A percentile compares a stretch with the other conserved stretches of the same genome.
phyloP scores from a whole-genome alignment of 371 early-diverging fungal genomes.

The Syncephalis plumigaleata region DNA sequence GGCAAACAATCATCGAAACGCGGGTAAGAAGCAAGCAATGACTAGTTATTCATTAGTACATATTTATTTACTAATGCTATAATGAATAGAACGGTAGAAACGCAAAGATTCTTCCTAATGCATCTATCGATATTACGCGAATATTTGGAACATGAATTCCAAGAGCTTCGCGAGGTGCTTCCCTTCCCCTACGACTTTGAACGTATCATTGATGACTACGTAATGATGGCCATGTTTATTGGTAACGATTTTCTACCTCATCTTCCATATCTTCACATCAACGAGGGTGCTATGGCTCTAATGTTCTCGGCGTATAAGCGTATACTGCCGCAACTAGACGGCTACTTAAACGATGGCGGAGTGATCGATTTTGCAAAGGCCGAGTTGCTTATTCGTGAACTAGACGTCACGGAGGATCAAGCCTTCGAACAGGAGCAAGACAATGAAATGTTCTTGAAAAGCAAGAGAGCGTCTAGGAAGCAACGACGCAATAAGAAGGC shows the following conservation, averaged over 20 bases:
- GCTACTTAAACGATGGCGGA: conserved; percentile 79
- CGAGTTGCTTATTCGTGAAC: too few species aligned
- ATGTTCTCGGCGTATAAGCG: conserved; percentile 76
- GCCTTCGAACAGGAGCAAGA: too few species aligned
- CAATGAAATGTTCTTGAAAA: too few species aligned
- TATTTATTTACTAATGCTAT: too few species aligned
- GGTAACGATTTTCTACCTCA: conserved; percentile 99
- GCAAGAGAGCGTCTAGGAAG: too few species aligned
- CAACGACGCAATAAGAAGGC: too few species aligned
- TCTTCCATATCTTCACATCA: conserved; percentile 87
- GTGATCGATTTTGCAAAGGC: conserved; percentile 29
- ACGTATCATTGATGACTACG: conserved; percentile 92
- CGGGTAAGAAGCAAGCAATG: neutral
- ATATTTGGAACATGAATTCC: conserved; percentile 79
- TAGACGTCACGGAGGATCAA: too few species aligned
- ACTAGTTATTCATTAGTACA: neutral
- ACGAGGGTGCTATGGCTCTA: conserved; percentile 76
- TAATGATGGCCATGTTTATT: conserved; percentile 83
- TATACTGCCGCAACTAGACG: conserved; percentile 39
- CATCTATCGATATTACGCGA: conserved; percentile 81
- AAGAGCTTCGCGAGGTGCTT: conserved; percentile 21
- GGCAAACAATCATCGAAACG: conserved; percentile 33
- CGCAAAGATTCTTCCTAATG: conserved; percentile 56
- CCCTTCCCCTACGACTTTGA: conserved; percentile 67
- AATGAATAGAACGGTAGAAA: conserved; percentile 22